Conservation (phyloP, 805 yeast genomes). For the Limtongia smithiae region DNA sequence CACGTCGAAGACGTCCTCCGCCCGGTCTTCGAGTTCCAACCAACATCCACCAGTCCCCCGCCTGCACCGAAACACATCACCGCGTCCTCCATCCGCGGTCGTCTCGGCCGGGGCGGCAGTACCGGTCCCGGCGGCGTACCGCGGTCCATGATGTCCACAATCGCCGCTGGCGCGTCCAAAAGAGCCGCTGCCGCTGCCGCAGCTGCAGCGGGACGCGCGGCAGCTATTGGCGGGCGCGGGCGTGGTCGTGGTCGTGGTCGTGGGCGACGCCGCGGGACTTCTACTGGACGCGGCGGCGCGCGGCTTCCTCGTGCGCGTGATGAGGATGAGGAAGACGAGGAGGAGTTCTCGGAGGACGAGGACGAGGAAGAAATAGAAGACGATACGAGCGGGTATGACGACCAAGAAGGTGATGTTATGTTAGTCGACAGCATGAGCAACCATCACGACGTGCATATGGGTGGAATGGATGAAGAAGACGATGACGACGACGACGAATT, state of each 20-base stretch:
- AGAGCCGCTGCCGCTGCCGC: constrained; percentile 10
- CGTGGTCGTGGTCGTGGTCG: constrained; percentile 22
- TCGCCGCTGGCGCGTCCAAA: constrained; percentile 5
- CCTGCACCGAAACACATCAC: constrained; percentile 54
- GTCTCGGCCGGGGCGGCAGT: constrained; percentile 9
- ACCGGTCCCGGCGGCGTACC: constrained; percentile 13
- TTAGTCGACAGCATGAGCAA: not conserved
- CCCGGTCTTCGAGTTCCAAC: constrained; percentile 62
- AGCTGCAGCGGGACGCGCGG: constrained; percentile 18
- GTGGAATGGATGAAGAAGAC: constrained; percentile 1
- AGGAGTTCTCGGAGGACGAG: constrained; percentile 15
- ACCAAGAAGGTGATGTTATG: not conserved
- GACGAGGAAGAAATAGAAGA: constrained; percentile 9
- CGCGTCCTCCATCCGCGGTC: constrained; percentile 29
- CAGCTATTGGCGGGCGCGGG: constrained; percentile 13
- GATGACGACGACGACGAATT: constrained; percentile 1
- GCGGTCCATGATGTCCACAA: constrained; percentile 10
- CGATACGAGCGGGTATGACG: constrained; percentile 10
- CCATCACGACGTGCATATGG: too few relatives aligned
- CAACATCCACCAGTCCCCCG: constrained; percentile 58
- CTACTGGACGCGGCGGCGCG: constrained; percentile 2
- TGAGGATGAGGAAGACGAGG: constrained; percentile 17
- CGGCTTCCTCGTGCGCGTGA: constrained; percentile 1
- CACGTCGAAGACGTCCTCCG: constrained; percentile 58
- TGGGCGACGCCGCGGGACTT: constrained; percentile 20